Conservation (phyloP, 2,329 filamentous ascomycete genomes). For the Cadophora malorum region DNA sequence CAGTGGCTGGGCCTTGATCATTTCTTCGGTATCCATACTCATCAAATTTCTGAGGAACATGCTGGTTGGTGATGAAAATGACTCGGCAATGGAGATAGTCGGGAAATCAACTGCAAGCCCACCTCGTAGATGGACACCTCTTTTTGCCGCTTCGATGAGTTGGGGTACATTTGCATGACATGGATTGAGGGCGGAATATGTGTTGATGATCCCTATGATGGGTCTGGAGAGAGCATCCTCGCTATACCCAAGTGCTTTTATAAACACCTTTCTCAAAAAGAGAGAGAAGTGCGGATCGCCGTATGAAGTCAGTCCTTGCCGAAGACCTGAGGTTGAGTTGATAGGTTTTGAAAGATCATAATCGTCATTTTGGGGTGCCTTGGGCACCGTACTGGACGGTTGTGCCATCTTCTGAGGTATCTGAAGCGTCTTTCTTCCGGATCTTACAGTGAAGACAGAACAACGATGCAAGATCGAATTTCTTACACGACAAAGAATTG, state of each 20-base stretch:
- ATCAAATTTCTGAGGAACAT: conserved; percentile 79
- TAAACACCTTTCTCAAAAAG: conserved; percentile 78
- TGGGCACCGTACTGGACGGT: background rate
- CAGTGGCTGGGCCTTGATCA: conserved; percentile 74
- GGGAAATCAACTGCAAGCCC: conserved; percentile 76
- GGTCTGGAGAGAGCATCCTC: conserved; percentile 74
- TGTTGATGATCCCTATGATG: conserved; percentile 78
- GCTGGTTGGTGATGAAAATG: conserved; percentile 72
- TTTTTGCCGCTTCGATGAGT: conserved; percentile 72
- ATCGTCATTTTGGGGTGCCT: conserved; percentile 46
- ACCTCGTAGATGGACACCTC: conserved; percentile 70
- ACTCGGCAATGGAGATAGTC: conserved; percentile 75
- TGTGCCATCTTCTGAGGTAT: background rate
- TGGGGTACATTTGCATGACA: conserved; percentile 77
- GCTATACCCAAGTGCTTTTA: conserved; percentile 76
- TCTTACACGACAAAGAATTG: too few relatives aligned
- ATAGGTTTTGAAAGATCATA: conserved; percentile 66
- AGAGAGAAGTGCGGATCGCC: conserved; percentile 78
- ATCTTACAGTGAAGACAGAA: background rate
- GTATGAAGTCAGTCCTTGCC: conserved; percentile 70
- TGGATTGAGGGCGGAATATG: conserved; percentile 74
- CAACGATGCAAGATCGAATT: background rate
- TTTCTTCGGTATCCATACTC: conserved; percentile 83
- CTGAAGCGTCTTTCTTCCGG: background rate
- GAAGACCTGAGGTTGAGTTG: conserved; percentile 58